Percentiles rank a stretch among this genome's conserved stretches.
phyloP scores from a whole-genome alignment of 306 rosid species.

The Luffa aegyptiaca region DNA sequence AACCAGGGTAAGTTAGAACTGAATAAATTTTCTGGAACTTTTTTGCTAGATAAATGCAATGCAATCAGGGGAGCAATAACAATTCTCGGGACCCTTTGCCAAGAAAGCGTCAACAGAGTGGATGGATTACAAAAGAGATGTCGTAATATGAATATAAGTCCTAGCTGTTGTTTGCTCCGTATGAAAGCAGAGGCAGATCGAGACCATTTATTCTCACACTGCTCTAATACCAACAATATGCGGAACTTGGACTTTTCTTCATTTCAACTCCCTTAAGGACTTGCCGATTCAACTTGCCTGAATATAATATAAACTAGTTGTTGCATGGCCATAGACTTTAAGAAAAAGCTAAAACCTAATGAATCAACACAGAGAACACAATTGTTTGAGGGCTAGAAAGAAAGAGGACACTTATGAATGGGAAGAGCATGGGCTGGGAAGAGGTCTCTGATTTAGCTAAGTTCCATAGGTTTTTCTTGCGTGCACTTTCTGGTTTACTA shows the following conservation, averaged over 20 bases:
- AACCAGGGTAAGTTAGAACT: background rate
- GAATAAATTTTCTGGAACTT: background rate
- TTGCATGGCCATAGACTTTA: background rate
- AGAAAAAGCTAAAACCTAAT: background rate
- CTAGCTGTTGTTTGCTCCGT: background rate
- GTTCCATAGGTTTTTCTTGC: background rate
- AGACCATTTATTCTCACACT: background rate
- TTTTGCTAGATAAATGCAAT: background rate
- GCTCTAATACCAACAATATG: background rate
- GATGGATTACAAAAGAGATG: background rate
- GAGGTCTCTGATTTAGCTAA: background rate
- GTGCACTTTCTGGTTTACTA: background rate
- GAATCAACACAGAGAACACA: background rate
- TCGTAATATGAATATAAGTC: background rate
- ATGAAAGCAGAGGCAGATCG: background rate
- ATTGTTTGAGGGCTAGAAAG: background rate
- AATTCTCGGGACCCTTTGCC: background rate
- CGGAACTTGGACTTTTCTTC: background rate
- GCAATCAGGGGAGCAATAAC: no score
- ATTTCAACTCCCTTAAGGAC: background rate
- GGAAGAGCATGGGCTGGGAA: background rate
- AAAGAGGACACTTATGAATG: background rate
- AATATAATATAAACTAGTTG: background rate
- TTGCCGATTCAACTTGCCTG: background rate
- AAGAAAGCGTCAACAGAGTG: background rate